Percentiles rank a stretch among this genome's conserved stretches.
Evolutionary conservation across 2,329 filamentous ascomycete species (phyloP).

Genomic region (Calonectria naviculata): DNA sequence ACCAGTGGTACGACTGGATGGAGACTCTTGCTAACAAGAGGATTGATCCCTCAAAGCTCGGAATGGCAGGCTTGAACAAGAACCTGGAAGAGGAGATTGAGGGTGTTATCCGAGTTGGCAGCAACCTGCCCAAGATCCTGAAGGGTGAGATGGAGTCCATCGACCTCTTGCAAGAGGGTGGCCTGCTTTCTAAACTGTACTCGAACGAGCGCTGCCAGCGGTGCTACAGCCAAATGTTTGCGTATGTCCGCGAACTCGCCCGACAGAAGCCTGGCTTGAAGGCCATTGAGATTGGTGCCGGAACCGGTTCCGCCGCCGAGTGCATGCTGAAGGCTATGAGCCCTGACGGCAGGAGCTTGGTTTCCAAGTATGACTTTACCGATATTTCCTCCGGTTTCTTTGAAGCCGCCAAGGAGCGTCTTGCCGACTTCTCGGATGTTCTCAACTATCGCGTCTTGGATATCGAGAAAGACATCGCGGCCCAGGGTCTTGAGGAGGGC

Average conservation of each 20-base stretch:
- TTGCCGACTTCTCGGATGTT: constrained; percentile 36
- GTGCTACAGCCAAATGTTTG: constrained; percentile 5
- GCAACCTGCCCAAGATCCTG: constrained; percentile 6
- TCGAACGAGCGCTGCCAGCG: constrained; percentile 16
- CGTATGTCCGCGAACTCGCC: constrained; percentile 40
- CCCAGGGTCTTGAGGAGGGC: constrained; percentile 47
- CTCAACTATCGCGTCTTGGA: constrained; percentile 39
- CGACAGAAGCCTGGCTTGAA: constrained; percentile 46
- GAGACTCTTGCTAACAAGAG: constrained; percentile 3
- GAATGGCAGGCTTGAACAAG: not conserved
- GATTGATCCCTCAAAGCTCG: not conserved
- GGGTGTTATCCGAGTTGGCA: constrained; percentile 7
- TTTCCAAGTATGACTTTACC: constrained; percentile 53
- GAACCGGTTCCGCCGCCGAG: constrained; percentile 53
- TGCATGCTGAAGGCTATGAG: constrained; percentile 46
- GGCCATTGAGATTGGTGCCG: constrained; percentile 54
- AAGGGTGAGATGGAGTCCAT: constrained; percentile 5
- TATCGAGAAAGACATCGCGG: constrained; percentile 40
- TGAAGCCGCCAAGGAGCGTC: constrained; percentile 40
- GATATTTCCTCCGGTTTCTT: constrained; percentile 58
- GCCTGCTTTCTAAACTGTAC: constrained; percentile 6
- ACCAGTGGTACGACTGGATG: constrained; percentile 22
- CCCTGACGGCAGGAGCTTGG: constrained; percentile 1
- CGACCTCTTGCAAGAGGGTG: not conserved
- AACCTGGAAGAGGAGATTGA: constrained; percentile 12